Evolutionary conservation across 2,329 filamentous ascomycete species (phyloP).

Genomic region (Akanthomyces lecanii): DNA sequence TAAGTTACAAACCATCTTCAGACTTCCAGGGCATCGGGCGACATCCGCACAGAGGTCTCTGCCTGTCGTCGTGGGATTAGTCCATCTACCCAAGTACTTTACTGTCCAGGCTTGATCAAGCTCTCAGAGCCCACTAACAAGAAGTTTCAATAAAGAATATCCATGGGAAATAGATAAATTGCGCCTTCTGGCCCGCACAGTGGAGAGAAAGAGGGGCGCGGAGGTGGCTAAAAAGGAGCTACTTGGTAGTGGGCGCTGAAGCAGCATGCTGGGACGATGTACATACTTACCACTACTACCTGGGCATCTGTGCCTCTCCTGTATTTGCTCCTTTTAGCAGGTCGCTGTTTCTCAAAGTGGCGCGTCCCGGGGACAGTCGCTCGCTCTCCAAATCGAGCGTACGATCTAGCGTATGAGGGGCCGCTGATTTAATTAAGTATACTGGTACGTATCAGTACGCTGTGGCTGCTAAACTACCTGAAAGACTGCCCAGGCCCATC

Average conservation of each 20-base stretch:
- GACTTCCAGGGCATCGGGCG: no score
- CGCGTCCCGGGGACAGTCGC: background rate
- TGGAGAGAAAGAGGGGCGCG: constrained; percentile 5
- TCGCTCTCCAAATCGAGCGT: background rate
- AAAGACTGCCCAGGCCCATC: no score
- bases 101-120: no score
- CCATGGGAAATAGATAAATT: background rate
- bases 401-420: background rate
- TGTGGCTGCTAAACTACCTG: background rate
- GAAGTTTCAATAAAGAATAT: background rate
- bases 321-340: background rate
- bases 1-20: no score
- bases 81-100: no score
- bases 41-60: no score
- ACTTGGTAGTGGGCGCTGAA: background rate
- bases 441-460: no score
- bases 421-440: no score
- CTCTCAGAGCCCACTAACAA: background rate
- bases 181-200: background rate
- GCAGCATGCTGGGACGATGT: background rate
- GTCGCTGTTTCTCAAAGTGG: background rate
- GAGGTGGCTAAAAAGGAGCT: constrained; percentile 5
- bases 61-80: no score
- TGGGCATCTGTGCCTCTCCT: background rate
- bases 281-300: background rate